Evolutionary conservation across 2,329 filamentous ascomycete genomes (phyloP).

Genomic region (Tolypocladium paradoxum): DNA sequence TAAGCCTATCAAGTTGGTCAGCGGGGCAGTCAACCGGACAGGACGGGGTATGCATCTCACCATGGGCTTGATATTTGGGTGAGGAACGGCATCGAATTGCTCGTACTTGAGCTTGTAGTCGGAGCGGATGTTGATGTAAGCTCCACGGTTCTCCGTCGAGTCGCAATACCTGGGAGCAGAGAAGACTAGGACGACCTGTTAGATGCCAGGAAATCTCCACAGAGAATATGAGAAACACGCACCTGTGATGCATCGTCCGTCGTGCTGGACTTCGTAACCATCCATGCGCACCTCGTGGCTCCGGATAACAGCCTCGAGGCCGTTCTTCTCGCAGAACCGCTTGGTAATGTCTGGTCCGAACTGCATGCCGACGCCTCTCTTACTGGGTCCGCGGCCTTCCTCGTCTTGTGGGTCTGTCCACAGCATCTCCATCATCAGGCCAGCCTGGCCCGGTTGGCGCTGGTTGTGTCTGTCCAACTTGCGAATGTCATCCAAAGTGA

Average conservation of each 20-base stretch:
- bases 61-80: constrained; percentile 93
- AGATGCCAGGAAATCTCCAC: background rate
- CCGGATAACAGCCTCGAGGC: constrained; percentile 86
- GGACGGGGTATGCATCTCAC: constrained; percentile 27
- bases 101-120: constrained; percentile 88
- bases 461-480: constrained; percentile 87
- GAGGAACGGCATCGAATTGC: constrained; percentile 92
- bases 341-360: constrained; percentile 96
- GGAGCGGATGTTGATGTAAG: constrained; percentile 91
- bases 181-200: constrained; percentile 54
- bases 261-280: constrained; percentile 97
- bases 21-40: constrained; percentile 5
- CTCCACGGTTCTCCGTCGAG: constrained; percentile 93
- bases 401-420: constrained; percentile 93
- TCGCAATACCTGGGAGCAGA: constrained; percentile 97
- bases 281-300: constrained; percentile 98
- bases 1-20: constrained; percentile 51
- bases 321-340: constrained; percentile 92
- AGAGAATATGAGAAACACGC: constrained; percentile 17
- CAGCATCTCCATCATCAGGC: constrained; percentile 99
- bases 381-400: constrained; percentile 83
- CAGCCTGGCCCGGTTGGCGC: constrained; percentile 82
- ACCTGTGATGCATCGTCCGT: constrained; percentile 90
- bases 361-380: constrained; percentile 90
- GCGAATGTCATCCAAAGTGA: constrained; percentile 85